Conservation (phyloP, 306 rosid species). For the Ceratonia siliqua region DNA sequence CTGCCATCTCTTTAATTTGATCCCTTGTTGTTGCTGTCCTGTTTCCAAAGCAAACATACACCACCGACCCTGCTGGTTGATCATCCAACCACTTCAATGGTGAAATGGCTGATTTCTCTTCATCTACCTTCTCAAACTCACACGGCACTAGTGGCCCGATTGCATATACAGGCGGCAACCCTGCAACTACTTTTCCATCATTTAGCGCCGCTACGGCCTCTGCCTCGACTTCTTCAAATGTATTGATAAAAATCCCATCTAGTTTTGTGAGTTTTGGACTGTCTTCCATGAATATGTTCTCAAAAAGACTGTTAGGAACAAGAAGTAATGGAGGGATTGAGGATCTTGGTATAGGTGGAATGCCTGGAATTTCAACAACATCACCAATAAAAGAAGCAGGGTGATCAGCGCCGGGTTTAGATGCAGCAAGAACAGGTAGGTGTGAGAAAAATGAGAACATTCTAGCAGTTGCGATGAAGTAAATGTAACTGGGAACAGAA, state of each 20-base stretch:
- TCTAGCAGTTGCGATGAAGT: conserved; percentile 33
- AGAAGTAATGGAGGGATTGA: conserved; percentile 53
- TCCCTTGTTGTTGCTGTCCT: conserved; percentile 33
- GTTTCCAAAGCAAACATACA: conserved; percentile 51
- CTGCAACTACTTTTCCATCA: conserved; percentile 27
- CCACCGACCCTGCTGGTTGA: conserved; percentile 44
- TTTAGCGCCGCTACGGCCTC: conserved; percentile 34
- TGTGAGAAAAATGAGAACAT: not conserved
- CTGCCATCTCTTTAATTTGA: conserved; percentile 48
- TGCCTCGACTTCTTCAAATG: conserved; percentile 46
- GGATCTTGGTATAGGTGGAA: conserved; percentile 41
- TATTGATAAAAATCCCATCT: conserved; percentile 53
- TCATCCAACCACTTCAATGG: conserved; percentile 44
- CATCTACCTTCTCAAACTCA: conserved; percentile 45
- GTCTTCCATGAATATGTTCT: conserved; percentile 28
- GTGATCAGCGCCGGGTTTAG: too few relatives aligned
- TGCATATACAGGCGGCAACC: conserved; percentile 40
- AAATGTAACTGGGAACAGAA: conserved; percentile 33
- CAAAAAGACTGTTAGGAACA: not conserved
- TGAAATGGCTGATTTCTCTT: not conserved
- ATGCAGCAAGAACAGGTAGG: not conserved
- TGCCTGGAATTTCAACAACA: conserved; percentile 39
- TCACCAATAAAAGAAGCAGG: not conserved
- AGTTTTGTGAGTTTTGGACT: conserved; percentile 32
- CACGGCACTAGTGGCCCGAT: conserved; percentile 57